phyloP scores from a whole-genome alignment of 257 asterid genomes.

The Voacanga thouarsii region DNA sequence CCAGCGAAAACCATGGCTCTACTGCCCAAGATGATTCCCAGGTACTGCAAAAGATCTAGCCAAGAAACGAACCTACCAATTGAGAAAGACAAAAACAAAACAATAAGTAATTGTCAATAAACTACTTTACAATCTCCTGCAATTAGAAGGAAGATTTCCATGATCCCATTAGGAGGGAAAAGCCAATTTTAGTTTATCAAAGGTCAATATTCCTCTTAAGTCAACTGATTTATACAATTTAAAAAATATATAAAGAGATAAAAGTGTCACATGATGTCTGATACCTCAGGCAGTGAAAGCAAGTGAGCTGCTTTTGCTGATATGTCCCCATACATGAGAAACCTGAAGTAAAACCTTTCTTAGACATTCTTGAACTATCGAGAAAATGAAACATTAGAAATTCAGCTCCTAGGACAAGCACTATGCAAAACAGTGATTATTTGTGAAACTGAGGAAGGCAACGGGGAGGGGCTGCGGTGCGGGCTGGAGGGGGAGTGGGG shows the following conservation, averaged over 20 bases:
- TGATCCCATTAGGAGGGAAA: neutral
- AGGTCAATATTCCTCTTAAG: neutral
- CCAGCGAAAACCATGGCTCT: conserved; percentile 98
- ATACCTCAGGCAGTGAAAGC: conserved; percentile 86
- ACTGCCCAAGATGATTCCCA: conserved; percentile 98
- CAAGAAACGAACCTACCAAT: conserved; percentile 83
- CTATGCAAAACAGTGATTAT: neutral
- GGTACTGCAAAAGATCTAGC: conserved; percentile 94
- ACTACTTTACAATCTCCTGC: neutral
- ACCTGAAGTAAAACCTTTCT: conserved; percentile 38
- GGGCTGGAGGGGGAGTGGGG: too few species aligned
- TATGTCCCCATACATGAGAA: conserved; percentile 90
- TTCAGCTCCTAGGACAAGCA: neutral
- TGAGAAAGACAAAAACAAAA: too few species aligned
- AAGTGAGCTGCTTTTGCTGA: conserved; percentile 82
- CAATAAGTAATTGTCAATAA: neutral
- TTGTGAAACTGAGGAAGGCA: neutral
- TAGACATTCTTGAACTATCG: conserved; percentile 3
- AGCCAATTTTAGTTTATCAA: neutral
- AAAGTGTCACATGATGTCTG: conserved; percentile 6
- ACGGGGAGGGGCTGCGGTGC: too few species aligned
- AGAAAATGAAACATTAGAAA: neutral
- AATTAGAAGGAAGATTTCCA: neutral
- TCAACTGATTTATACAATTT: neutral
- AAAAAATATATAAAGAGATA: neutral